Evolutionary conservation across 805 yeast genomes (phyloP).

Genomic region (Nakazawaea ambrosiae): DNA sequence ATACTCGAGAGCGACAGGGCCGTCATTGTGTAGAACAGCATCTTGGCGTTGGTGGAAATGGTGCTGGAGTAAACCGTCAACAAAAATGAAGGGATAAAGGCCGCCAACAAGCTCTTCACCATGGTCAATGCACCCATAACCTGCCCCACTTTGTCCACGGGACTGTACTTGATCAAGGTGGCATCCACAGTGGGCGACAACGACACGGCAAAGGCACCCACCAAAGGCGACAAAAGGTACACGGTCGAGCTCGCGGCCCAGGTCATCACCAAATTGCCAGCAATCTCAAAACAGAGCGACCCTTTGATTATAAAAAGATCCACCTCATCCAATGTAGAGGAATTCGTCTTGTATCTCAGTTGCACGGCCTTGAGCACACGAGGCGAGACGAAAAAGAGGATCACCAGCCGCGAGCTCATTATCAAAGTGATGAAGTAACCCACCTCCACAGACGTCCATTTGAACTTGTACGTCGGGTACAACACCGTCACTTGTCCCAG

Average conservation of each 20-base stretch:
- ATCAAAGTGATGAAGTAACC: slow-evolving; percentile 44
- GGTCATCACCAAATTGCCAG: slow-evolving; percentile 30
- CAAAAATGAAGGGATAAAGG: slow-evolving; percentile 42
- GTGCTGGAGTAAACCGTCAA: slow-evolving; percentile 42
- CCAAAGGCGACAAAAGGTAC: slow-evolving; percentile 27
- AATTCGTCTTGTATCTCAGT: slow-evolving; percentile 17
- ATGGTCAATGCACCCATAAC: slow-evolving; percentile 65
- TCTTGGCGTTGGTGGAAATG: slow-evolving; percentile 28
- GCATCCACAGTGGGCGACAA: slow-evolving; percentile 55
- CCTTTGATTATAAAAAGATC: slow-evolving; percentile 19
- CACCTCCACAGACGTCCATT: slow-evolving; percentile 42
- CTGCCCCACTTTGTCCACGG: slow-evolving; percentile 58
- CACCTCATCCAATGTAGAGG: slow-evolving; percentile 10
- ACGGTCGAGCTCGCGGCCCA: slow-evolving; percentile 21
- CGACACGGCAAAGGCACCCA: slow-evolving; percentile 42
- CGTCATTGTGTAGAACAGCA: slow-evolving; percentile 26
- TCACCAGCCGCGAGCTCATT: slow-evolving; percentile 39
- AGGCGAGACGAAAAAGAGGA: slow-evolving; percentile 41
- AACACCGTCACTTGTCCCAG: slow-evolving; percentile 32
- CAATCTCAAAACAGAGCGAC: slow-evolving; percentile 30
- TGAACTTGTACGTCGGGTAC: slow-evolving; percentile 38
- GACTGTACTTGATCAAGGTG: slow-evolving; percentile 52
- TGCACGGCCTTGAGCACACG: slow-evolving; percentile 26
- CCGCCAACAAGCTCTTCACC: slow-evolving; percentile 40
- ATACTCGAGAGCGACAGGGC: slow-evolving; percentile 9